These are phyloP conservation scores for Xylariaceae sp. DNA, from an alignment of 2,329 filamentous ascomycete species.

Conservation along the genomic window DNA sequence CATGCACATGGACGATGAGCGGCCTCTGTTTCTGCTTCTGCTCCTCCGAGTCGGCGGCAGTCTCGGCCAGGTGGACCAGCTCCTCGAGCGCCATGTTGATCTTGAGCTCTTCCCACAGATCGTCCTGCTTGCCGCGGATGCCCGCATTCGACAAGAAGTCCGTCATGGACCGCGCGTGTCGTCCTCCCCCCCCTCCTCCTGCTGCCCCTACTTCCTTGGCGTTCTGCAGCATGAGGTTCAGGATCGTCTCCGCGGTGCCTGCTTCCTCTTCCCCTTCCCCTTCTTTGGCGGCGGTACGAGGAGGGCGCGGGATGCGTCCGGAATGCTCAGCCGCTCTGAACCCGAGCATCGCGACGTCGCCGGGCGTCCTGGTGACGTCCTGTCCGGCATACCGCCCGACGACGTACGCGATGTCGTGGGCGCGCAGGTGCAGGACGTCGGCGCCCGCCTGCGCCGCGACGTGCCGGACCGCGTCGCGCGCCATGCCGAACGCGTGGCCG, in stretches of 20 bases:
- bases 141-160: conserved; percentile 38
- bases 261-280: conserved; percentile 16
- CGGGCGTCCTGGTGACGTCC: conserved; percentile 39
- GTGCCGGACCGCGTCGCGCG: conserved; percentile 41
- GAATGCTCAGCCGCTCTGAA: conserved; percentile 52
- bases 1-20: conserved; percentile 72
- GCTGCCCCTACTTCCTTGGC: conserved; percentile 20
- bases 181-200: conserved; percentile 25
- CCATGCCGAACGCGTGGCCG: conserved; percentile 20
- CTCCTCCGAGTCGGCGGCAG: conserved; percentile 24
- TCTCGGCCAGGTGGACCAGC: conserved; percentile 47
- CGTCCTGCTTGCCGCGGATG: conserved; percentile 34
- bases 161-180: conserved; percentile 38
- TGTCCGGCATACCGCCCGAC: conserved; percentile 66
- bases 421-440: conserved; percentile 62
- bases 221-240: conserved; percentile 14
- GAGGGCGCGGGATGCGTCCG: too few relatives aligned
- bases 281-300: too few relatives aligned
- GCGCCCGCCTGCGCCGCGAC: conserved; percentile 57
- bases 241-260: conserved; percentile 7
- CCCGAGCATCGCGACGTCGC: conserved; percentile 48
- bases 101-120: conserved; percentile 59
- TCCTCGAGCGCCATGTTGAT: conserved; percentile 52
- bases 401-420: conserved; percentile 64
- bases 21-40: conserved; percentile 38